A percentile compares a stretch with the other conserved stretches of the same genome.
These are phyloP conservation scores for Botrytis elliptica DNA, from an alignment of 2,329 filamentous ascomycete species.

Conservation along the genomic window DNA sequence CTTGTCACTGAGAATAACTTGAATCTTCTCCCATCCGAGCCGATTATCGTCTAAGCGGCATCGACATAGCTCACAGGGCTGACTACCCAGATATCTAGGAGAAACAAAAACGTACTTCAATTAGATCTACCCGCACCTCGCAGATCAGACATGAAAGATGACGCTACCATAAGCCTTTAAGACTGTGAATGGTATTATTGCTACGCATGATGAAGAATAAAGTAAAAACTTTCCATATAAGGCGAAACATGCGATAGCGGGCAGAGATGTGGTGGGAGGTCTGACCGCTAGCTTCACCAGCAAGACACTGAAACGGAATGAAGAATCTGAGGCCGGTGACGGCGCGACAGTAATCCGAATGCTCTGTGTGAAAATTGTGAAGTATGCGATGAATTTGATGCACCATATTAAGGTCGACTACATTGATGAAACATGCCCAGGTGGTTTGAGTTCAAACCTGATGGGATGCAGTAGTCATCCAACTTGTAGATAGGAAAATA, in stretches of 20 bases:
- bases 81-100: neutral
- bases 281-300: neutral
- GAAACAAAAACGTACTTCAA: neutral
- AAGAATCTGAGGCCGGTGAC: neutral
- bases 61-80: neutral
- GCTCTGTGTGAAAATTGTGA: neutral
- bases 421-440: neutral
- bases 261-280: neutral
- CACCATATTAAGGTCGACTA: neutral
- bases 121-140: neutral
- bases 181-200: neutral
- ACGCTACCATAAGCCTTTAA: too few species aligned
- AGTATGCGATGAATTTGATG: neutral
- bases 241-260: neutral
- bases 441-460: neutral
- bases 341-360: neutral
- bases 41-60: neutral
- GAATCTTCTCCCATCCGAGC: neutral
- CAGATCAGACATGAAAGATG: neutral
- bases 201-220: neutral
- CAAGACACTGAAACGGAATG: neutral
- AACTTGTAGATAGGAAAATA: neutral
- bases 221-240: neutral
- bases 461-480: neutral
- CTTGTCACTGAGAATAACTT: too few species aligned